These are phyloP conservation scores for Pilaira anomala DNA, from an alignment of 192 early-diverging fungal species.

Conservation along the genomic window DNA sequence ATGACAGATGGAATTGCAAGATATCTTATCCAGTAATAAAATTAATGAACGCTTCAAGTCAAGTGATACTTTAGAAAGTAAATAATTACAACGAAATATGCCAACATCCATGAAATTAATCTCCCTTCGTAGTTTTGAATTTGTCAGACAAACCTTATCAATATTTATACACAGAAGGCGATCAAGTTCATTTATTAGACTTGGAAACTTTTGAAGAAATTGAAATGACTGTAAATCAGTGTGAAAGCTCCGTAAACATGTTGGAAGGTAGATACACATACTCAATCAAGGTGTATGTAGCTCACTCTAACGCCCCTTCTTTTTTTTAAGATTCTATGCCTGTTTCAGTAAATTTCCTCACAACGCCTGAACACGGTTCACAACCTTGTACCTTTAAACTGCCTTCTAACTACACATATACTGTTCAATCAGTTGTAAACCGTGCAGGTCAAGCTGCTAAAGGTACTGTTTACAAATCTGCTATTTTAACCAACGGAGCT, in stretches of 20 bases:
- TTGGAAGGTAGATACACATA: constrained; percentile 23
- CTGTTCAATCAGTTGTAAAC: constrained; percentile 48
- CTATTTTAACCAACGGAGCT: constrained; percentile 61
- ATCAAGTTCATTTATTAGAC: constrained; percentile 64
- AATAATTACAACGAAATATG: background rate
- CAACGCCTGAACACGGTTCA: constrained; percentile 44
- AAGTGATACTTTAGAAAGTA: constrained; percentile 61
- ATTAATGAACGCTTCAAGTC: constrained; percentile 68
- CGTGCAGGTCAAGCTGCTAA: constrained; percentile 58
- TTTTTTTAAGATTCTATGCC: constrained; percentile 49
- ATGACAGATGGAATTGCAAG: constrained; percentile 63
- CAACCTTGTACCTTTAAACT: constrained; percentile 59
- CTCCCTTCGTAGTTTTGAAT: constrained; percentile 44
- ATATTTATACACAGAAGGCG: constrained; percentile 68
- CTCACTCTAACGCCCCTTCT: background rate
- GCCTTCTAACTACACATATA: constrained; percentile 56
- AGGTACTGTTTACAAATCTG: constrained; percentile 66
- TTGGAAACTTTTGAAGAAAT: constrained; percentile 71
- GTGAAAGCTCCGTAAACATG: constrained; percentile 54
- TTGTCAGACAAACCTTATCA: constrained; percentile 64
- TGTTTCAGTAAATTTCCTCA: constrained; percentile 54
- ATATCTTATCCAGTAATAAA: constrained; percentile 57
- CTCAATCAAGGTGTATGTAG: background rate
- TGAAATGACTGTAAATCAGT: constrained; percentile 47
- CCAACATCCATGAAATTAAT: background rate